phyloP scores from a whole-genome alignment of 2,329 filamentous ascomycete genomes.

The Phaeosphaeria sp. region DNA sequence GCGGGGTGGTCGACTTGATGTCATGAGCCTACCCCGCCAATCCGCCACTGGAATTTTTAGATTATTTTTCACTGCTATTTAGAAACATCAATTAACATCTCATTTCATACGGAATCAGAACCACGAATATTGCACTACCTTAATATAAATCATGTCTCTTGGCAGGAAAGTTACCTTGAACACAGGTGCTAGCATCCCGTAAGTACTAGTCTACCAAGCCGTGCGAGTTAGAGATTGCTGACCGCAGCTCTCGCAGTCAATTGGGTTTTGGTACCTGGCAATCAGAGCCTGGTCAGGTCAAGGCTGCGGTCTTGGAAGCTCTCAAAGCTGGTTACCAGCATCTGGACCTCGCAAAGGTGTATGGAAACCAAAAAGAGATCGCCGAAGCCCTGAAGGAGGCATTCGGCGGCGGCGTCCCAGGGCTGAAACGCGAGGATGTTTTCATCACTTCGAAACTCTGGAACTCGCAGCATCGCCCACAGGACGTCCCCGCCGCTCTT shows the following conservation, averaged over 20 bases:
- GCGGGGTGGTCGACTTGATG: background rate
- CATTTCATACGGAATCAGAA: background rate
- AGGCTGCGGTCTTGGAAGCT: slow-evolving; percentile 50
- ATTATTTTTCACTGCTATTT: background rate
- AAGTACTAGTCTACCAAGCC: slow-evolving; percentile 61
- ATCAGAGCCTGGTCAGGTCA: slow-evolving; percentile 42
- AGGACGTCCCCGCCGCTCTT: slow-evolving; percentile 73
- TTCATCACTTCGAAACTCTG: slow-evolving; percentile 77
- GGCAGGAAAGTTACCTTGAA: slow-evolving; percentile 59
- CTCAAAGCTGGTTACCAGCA: slow-evolving; percentile 41
- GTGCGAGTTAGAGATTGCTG: slow-evolving; percentile 63
- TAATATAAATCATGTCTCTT: slow-evolving; percentile 31
- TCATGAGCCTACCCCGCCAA: background rate
- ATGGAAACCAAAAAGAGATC: slow-evolving; percentile 41
- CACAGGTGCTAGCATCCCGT: slow-evolving; percentile 77
- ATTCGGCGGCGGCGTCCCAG: slow-evolving; percentile 56
- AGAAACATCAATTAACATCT: background rate
- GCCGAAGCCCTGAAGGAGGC: slow-evolving; percentile 35
- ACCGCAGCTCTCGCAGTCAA: slow-evolving; percentile 65
- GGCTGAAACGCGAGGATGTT: slow-evolving; percentile 47
- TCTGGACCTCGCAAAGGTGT: slow-evolving; percentile 39
- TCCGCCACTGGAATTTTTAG: background rate
- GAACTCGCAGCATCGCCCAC: slow-evolving; percentile 81
- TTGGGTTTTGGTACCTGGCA: slow-evolving; percentile 44
- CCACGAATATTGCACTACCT: background rate